phyloP scores from a whole-genome alignment of 1,139 yeast genomes.

The Yamadazyma aaseri region DNA sequence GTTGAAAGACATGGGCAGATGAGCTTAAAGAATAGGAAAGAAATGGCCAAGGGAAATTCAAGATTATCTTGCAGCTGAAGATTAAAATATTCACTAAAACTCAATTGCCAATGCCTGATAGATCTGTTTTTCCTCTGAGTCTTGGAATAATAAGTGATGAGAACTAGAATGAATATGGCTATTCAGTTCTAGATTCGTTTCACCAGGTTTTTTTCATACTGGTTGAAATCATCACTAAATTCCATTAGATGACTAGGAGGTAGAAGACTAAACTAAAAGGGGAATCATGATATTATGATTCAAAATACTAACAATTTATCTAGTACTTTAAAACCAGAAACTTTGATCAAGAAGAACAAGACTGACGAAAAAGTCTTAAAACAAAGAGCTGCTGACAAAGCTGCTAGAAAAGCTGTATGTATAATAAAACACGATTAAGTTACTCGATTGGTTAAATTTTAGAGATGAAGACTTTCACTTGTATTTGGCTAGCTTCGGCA shows the following conservation, averaged over 20 bases:
- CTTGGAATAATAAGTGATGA: conserved; percentile 21
- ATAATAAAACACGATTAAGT: conserved; percentile 25
- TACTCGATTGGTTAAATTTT: conserved; percentile 14
- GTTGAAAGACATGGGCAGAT: conserved; percentile 8
- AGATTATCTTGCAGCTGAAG: conserved; percentile 46
- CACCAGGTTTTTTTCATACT: conserved; percentile 29
- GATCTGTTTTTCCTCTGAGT: conserved; percentile 51
- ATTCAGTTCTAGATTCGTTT: conserved; percentile 42
- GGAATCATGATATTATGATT: conserved; percentile 3
- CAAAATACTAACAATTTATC: conserved; percentile 32
- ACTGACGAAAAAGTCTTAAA: conserved; percentile 85
- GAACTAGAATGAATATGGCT: conserved; percentile 45
- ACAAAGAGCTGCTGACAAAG: conserved; percentile 85
- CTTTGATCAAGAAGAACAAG: conserved; percentile 93
- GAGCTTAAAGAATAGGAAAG: conserved; percentile 3
- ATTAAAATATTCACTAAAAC: conserved; percentile 20
- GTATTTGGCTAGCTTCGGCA: conserved; percentile 80
- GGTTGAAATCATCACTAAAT: conserved; percentile 15
- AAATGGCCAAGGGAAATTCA: conserved; percentile 41
- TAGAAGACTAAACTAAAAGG: conserved; percentile 3
- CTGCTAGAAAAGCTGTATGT: conserved; percentile 89
- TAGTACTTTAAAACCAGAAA: conserved; percentile 76
- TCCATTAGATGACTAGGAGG: conserved; percentile 9
- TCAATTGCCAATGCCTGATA: conserved; percentile 48
- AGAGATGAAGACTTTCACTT: conserved; percentile 64